Evolutionary conservation across 2,329 filamentous ascomycete genomes (phyloP).

Genomic region (Exophiala calicioides): DNA sequence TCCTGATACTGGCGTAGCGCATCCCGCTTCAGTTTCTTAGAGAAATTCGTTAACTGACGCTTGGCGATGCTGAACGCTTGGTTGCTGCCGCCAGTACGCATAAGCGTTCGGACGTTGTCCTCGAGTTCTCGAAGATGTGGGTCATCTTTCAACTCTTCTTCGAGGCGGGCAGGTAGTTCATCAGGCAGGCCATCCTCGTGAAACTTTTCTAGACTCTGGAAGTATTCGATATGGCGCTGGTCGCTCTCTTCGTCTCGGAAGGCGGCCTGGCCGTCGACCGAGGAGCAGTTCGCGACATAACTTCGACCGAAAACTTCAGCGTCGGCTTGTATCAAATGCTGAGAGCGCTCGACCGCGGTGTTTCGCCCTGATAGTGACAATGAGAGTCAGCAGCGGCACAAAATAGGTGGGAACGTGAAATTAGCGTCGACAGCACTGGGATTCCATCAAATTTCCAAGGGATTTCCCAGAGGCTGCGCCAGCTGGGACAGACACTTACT

Average conservation of each 20-base stretch:
- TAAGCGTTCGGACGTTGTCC: conserved; percentile 8
- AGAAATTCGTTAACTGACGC: not conserved
- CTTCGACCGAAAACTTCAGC: conserved; percentile 17
- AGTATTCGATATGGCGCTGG: conserved; percentile 26
- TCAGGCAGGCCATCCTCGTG: conserved; percentile 20
- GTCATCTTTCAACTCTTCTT: conserved; percentile 19
- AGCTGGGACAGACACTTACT: conserved; percentile 8
- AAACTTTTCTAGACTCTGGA: conserved; percentile 25
- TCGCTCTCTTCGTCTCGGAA: conserved; percentile 18
- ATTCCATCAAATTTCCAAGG: not conserved
- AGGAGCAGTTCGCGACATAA: conserved; percentile 22
- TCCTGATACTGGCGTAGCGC: conserved; percentile 18
- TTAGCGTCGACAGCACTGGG: too few species aligned
- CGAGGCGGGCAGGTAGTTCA: conserved; percentile 17
- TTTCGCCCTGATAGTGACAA: conserved; percentile 2
- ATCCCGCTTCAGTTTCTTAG: not conserved
- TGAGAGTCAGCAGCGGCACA: not conserved
- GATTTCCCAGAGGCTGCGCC: not conserved
- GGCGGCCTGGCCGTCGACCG: conserved; percentile 24
- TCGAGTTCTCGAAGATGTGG: conserved; percentile 6
- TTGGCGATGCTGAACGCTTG: not conserved
- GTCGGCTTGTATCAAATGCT: conserved; percentile 22
- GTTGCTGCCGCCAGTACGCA: not conserved
- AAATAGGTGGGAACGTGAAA: too few species aligned
- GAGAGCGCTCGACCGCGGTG: conserved; percentile 19